Evolutionary conservation across 2,329 filamentous ascomycete species (phyloP).

Genomic region (Diaporthe sp.): DNA sequence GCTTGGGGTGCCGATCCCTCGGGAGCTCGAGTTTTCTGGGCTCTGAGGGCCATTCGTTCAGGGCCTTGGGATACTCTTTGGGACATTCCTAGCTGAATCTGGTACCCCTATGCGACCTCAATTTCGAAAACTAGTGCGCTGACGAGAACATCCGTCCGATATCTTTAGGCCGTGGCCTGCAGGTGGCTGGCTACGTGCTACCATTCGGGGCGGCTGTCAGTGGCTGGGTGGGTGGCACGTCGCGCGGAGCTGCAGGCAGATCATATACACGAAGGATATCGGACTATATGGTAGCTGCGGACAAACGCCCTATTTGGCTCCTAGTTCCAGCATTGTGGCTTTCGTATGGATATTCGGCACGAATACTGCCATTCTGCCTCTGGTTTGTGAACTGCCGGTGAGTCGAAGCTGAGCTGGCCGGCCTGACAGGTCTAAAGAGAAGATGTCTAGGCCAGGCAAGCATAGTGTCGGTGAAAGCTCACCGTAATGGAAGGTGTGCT

Average conservation of each 20-base stretch:
- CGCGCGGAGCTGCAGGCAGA: slow-evolving; percentile 2
- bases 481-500: neutral
- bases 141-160: slow-evolving; percentile 10
- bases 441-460: neutral
- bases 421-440: neutral
- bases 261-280: slow-evolving; percentile 1
- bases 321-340: neutral
- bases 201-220: neutral
- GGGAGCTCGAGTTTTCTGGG: neutral
- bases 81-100: neutral
- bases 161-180: neutral
- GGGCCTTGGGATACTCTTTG: neutral
- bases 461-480: neutral
- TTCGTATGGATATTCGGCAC: no score
- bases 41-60: neutral
- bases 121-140: neutral
- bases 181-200: neutral
- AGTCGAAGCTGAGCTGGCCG: neutral
- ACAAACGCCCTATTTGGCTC: neutral
- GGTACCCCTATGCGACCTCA: neutral
- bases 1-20: neutral
- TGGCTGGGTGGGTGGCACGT: slow-evolving; percentile 22
- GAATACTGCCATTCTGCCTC: neutral
- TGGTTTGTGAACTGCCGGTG: no score
- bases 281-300: neutral